Percentiles rank a stretch among this genome's conserved stretches.
Evolutionary conservation across 2,329 filamentous ascomycete species (phyloP).

Genomic region (Venturia nashicola): DNA sequence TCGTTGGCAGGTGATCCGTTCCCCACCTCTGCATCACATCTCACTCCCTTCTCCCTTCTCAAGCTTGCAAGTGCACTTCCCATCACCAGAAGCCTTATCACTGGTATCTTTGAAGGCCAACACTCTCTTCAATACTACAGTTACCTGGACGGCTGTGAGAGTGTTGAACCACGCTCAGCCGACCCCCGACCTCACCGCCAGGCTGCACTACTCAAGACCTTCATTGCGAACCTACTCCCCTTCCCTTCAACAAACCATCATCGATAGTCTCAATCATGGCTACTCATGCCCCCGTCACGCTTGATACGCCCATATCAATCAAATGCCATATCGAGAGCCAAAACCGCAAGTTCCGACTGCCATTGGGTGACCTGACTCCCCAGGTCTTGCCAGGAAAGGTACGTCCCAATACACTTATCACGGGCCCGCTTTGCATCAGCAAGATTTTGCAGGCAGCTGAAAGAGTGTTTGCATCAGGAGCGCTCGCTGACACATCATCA

Average conservation of each 20-base stretch:
- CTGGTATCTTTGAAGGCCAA: background rate
- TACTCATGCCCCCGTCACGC: conserved; percentile 30
- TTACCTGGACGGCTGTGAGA: background rate
- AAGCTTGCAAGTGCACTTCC: background rate
- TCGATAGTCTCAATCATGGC: conserved; percentile 7
- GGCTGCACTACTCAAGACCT: conserved; percentile 1
- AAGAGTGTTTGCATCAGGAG: background rate
- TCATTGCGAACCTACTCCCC: background rate
- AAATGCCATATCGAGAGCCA: conserved; percentile 70
- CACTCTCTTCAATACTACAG: background rate
- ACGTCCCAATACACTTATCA: conserved; percentile 29
- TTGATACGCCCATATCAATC: conserved; percentile 68
- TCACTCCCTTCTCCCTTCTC: background rate
- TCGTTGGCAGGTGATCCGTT: background rate
- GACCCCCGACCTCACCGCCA: conserved; percentile 11
- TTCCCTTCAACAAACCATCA: background rate
- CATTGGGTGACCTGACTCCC: conserved; percentile 70
- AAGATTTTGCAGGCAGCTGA: background rate
- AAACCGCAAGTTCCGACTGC: conserved; percentile 77
- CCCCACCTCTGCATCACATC: background rate
- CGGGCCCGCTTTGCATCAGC: background rate
- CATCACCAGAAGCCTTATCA: background rate
- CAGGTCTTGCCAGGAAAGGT: conserved; percentile 72
- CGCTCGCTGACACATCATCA: conserved; percentile 1
- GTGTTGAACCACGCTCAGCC: background rate